These are phyloP conservation scores for Pseudocercospora fuligena DNA, from an alignment of 2,329 filamentous ascomycete genomes.

Conservation along the genomic window DNA sequence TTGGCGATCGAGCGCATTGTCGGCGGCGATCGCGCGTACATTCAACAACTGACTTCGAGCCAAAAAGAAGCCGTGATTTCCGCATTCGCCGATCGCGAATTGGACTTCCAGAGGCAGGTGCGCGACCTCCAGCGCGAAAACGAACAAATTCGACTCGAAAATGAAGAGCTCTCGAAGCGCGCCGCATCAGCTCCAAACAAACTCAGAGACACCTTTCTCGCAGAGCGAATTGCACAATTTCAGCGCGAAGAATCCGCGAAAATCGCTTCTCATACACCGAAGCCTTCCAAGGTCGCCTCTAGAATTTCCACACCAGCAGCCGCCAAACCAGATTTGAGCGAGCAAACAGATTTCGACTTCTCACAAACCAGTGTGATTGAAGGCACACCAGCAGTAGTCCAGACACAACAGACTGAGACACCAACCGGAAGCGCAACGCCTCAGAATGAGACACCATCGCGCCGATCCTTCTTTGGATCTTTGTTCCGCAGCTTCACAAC, in stretches of 20 bases:
- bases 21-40: constrained; percentile 13
- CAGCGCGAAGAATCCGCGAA: constrained; percentile 3
- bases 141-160: neutral
- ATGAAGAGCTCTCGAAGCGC: neutral
- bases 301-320: constrained; percentile 3
- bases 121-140: constrained; percentile 7
- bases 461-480: constrained; percentile 23
- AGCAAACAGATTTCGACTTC: constrained; percentile 16
- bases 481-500: constrained; percentile 23
- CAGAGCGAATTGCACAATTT: neutral
- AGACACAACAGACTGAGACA: neutral
- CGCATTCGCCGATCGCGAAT: constrained; percentile 18
- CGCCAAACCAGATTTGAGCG: constrained; percentile 8
- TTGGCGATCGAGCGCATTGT: constrained; percentile 13
- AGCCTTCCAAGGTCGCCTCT: constrained; percentile 1
- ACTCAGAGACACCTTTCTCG: constrained; percentile 7
- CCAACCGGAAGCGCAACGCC: neutral
- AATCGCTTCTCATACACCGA: constrained; percentile 10
- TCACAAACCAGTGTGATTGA: constrained; percentile 14
- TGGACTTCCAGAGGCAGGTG: constrained; percentile 5
- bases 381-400: constrained; percentile 17
- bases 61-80: constrained; percentile 28
- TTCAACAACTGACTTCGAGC: constrained; percentile 20
- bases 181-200: constrained; percentile 1
- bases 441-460: constrained; percentile 8